phyloP scores from a whole-genome alignment of 148 eudicot species.

The Agrostemma githago region DNA sequence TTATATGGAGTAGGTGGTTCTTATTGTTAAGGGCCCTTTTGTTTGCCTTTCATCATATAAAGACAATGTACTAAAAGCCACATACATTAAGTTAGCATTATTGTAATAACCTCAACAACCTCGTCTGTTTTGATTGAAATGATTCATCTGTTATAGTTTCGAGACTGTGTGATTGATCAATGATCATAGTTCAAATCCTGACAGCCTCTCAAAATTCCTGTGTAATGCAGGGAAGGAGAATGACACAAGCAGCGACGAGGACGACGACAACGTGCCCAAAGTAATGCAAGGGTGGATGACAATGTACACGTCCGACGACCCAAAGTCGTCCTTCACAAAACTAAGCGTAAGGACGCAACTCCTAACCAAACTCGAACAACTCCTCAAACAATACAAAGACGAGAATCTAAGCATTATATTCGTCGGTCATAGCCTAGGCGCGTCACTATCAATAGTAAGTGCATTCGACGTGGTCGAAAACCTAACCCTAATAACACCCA shows the following conservation, averaged over 20 bases:
- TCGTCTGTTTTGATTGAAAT: too few species aligned
- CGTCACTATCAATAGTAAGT: slow-evolving; percentile 47
- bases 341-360: slow-evolving; percentile 48
- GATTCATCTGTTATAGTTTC: too few species aligned
- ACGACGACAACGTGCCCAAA: slow-evolving; percentile 31
- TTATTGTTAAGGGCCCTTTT: too few species aligned
- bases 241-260: background rate
- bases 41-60: too few species aligned
- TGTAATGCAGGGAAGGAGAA: too few species aligned
- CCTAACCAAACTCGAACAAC: slow-evolving; percentile 23
- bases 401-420: slow-evolving; percentile 44
- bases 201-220: too few species aligned
- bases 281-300: slow-evolving; percentile 66
- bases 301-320: slow-evolving; percentile 46
- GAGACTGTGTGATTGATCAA: too few species aligned
- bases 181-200: too few species aligned
- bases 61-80: too few species aligned
- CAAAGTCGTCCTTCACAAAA: slow-evolving; percentile 52
- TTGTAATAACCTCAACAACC: too few species aligned
- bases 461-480: slow-evolving; percentile 73
- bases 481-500: slow-evolving; percentile 20
- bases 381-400: slow-evolving; percentile 34
- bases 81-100: too few species aligned
- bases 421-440: slow-evolving; percentile 62
- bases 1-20: too few species aligned